A percentile compares a stretch with the other conserved stretches of the same genome.
Conservation (phyloP, 148 eudicot genomes). For the Rhododendron williamsianum region DNA sequence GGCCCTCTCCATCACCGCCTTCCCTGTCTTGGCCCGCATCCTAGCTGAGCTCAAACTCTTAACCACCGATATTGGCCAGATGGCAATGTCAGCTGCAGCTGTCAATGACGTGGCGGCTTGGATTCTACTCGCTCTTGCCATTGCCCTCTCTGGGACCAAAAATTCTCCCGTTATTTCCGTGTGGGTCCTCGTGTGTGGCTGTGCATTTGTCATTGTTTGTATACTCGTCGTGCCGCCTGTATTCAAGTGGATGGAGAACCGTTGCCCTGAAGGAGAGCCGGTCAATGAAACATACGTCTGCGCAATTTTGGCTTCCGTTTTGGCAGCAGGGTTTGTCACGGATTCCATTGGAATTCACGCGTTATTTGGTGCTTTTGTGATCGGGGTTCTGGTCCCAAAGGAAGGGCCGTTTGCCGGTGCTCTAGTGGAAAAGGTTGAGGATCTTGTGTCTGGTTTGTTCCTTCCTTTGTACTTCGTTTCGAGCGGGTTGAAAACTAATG, state of each 20-base stretch:
- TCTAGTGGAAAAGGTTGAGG: slow-evolving; percentile 33
- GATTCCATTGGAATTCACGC: slow-evolving; percentile 48
- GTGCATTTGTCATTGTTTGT: slow-evolving; percentile 19
- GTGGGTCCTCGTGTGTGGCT: slow-evolving; percentile 40
- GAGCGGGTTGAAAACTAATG: slow-evolving; percentile 32
- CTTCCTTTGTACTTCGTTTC: slow-evolving; percentile 38
- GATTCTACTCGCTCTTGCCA: slow-evolving; percentile 42
- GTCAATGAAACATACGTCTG: slow-evolving; percentile 26
- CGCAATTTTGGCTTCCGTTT: slow-evolving; percentile 25
- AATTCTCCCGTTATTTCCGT: slow-evolving; percentile 26
- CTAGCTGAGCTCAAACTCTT: slow-evolving; percentile 50
- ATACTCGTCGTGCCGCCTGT: slow-evolving; percentile 15
- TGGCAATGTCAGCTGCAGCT: slow-evolving; percentile 46
- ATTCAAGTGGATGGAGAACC: slow-evolving; percentile 27
- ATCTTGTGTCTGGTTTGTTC: slow-evolving; percentile 34
- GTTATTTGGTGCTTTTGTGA: slow-evolving; percentile 41
- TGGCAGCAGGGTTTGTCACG: slow-evolving; percentile 38
- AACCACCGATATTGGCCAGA: slow-evolving; percentile 36
- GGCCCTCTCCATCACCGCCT: slow-evolving; percentile 46
- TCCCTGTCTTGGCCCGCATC: slow-evolving; percentile 50
- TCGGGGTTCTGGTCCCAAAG: slow-evolving; percentile 40
- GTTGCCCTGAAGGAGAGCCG: slow-evolving; percentile 26
- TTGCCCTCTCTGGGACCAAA: slow-evolving; percentile 29
- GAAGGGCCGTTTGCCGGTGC: slow-evolving; percentile 32
- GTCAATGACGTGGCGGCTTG: slow-evolving; percentile 46